These are phyloP conservation scores for Yamadazyma songkhlaensis DNA, from an alignment of 1,139 yeast genomes.

Conservation along the genomic window DNA sequence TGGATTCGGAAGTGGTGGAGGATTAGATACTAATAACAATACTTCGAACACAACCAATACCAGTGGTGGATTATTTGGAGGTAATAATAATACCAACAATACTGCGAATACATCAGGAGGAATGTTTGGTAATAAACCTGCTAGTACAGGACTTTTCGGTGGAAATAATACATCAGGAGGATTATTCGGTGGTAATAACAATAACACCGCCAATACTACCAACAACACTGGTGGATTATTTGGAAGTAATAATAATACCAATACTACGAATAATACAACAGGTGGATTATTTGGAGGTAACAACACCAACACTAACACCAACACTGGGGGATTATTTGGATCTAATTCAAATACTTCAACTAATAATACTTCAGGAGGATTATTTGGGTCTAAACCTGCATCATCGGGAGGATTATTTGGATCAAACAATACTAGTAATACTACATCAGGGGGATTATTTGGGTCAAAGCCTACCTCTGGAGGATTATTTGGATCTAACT, in stretches of 20 bases:
- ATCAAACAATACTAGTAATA: conserved; percentile 8
- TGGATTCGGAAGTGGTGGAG: not conserved
- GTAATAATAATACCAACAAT: conserved; percentile 15
- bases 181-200: conserved; percentile 21
- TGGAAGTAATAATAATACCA: conserved; percentile 17
- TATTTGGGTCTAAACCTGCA: conserved; percentile 5
- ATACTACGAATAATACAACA: conserved; percentile 2
- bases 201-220: conserved; percentile 4
- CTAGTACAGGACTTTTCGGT: not conserved
- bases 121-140: conserved; percentile 15
- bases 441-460: conserved; percentile 11
- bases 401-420: conserved; percentile 39
- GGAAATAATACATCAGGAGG: conserved; percentile 21
- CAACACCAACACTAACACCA: conserved; percentile 4
- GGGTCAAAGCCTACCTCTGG: conserved; percentile 19
- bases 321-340: conserved; percentile 20
- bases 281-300: conserved; percentile 9
- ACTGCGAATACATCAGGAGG: conserved; percentile 18
- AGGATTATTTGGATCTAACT: conserved; percentile 36
- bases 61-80: conserved; percentile 21
- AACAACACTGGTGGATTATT: conserved; percentile 25
- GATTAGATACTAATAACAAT: not conserved
- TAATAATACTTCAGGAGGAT: conserved; percentile 8
- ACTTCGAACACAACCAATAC: not conserved
- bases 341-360: too few relatives aligned